Conservation (phyloP, 1,284 basidiomycete genomes). For the Coniophora puteana region DNA sequence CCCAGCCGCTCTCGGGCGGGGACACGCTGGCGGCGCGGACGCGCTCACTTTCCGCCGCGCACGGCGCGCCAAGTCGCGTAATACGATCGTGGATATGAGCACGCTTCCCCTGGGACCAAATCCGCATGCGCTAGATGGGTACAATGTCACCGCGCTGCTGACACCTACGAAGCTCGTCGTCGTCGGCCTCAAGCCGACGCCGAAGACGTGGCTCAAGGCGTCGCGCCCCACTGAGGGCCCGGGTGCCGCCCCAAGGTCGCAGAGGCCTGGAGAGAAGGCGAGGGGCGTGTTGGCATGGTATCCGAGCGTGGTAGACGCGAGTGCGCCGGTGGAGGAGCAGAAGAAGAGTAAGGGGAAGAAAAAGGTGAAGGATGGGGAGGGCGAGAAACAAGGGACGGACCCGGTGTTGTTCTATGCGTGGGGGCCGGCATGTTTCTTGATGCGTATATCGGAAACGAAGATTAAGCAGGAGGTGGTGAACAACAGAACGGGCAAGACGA, state of each 20-base stretch:
- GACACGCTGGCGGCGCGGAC: too few relatives aligned
- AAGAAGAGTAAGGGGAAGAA: constrained; percentile 5
- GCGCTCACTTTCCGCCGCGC: constrained; percentile 17
- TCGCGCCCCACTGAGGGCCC: constrained; percentile 55
- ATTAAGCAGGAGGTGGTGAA: constrained; percentile 47
- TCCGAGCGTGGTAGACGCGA: constrained; percentile 46
- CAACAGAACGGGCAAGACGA: constrained; percentile 56
- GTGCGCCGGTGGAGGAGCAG: constrained; percentile 13
- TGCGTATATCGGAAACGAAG: constrained; percentile 65
- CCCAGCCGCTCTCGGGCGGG: too few relatives aligned
- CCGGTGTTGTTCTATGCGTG: constrained; percentile 83
- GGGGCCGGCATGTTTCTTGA: constrained; percentile 64
- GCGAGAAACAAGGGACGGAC: constrained; percentile 23
- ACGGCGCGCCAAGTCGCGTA: constrained; percentile 44
- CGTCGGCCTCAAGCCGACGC: constrained; percentile 88
- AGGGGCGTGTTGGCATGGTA: constrained; percentile 78
- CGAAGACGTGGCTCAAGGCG: constrained; percentile 90
- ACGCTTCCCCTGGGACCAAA: constrained; percentile 82
- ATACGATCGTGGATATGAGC: constrained; percentile 73
- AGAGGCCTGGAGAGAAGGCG: constrained; percentile 41
- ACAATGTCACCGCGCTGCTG: constrained; percentile 83
- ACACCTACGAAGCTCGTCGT: constrained; percentile 91
- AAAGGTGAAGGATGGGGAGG: constrained; percentile 27
- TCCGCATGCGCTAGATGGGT: constrained; percentile 78
- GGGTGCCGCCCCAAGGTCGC: constrained; percentile 34